phyloP scores from a whole-genome alignment of 73 alveolate genomes.

The Tetrahymena thermophila region DNA sequence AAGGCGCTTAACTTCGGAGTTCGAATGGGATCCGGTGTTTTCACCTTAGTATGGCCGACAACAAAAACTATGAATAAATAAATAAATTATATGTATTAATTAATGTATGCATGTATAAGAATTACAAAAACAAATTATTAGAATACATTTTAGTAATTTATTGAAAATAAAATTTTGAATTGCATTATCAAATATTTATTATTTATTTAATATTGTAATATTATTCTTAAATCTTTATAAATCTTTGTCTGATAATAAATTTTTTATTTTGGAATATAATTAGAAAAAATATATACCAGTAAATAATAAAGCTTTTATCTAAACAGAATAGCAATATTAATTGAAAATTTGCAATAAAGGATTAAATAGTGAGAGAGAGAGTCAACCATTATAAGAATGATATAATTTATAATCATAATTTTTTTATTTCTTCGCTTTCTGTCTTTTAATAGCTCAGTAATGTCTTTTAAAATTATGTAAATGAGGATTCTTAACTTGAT shows the following conservation, averaged over 20 bases:
- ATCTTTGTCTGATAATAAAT: neutral
- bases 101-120: neutral
- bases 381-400: neutral
- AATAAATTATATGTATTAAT: too few relatives aligned
- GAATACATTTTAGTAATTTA: neutral
- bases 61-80: slow-evolving; percentile 22
- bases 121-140: neutral
- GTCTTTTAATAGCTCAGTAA: neutral
- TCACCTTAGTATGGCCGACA: slow-evolving; percentile 96
- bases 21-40: slow-evolving; percentile 99
- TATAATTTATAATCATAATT: neutral
- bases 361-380: neutral
- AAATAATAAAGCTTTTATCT: too few relatives aligned
- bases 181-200: neutral
- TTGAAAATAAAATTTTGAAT: neutral
- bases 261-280: neutral
- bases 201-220: too few relatives aligned
- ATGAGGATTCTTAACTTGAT: neutral
- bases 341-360: neutral
- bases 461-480: neutral
- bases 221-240: too few relatives aligned
- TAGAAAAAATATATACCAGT: neutral
- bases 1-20: slow-evolving; percentile 98
- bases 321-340: neutral
- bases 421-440: neutral